These are phyloP conservation scores for Cylindrotheca fusiformis DNA, from an alignment of 108 stramenopile species.

Conservation along the genomic window DNA sequence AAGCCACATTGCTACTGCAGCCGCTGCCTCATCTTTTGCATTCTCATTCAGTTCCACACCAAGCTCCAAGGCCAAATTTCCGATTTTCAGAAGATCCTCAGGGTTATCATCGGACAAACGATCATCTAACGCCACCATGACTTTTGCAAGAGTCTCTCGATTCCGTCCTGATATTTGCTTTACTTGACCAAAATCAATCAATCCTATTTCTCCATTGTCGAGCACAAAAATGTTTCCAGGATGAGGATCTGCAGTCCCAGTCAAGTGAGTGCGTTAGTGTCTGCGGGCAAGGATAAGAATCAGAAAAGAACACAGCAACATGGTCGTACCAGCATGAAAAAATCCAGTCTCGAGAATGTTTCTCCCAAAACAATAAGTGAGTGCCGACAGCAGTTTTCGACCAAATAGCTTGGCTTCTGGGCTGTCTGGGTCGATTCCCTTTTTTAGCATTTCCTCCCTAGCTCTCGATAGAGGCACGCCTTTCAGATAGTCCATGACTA, in stretches of 20 bases:
- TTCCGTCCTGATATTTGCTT: constrained; percentile 82
- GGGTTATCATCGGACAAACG: constrained; percentile 64
- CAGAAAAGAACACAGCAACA: neutral
- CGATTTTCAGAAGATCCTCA: constrained; percentile 67
- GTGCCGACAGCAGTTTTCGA: constrained; percentile 61
- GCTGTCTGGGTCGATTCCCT: constrained; percentile 78
- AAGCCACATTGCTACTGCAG: constrained; percentile 91
- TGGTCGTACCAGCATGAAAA: constrained; percentile 80
- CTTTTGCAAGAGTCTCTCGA: constrained; percentile 81
- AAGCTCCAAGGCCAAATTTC: constrained; percentile 77
- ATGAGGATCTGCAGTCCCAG: constrained; percentile 26
- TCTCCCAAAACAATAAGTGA: constrained; percentile 90
- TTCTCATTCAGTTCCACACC: constrained; percentile 81
- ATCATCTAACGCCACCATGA: constrained; percentile 87
- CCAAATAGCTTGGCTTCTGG: constrained; percentile 93
- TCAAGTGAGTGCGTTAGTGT: neutral
- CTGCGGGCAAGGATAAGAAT: neutral
- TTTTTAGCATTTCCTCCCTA: constrained; percentile 84
- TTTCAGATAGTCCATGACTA: constrained; percentile 93
- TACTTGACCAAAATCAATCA: constrained; percentile 96
- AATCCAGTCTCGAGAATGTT: constrained; percentile 93
- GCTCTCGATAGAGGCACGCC: constrained; percentile 89
- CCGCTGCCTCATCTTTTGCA: constrained; percentile 71
- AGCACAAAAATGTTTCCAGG: constrained; percentile 92
- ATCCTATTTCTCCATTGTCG: constrained; percentile 84